Evolutionary conservation across 345 rosid genomes (phyloP).

Genomic region (Abelmoschus esculentus): DNA sequence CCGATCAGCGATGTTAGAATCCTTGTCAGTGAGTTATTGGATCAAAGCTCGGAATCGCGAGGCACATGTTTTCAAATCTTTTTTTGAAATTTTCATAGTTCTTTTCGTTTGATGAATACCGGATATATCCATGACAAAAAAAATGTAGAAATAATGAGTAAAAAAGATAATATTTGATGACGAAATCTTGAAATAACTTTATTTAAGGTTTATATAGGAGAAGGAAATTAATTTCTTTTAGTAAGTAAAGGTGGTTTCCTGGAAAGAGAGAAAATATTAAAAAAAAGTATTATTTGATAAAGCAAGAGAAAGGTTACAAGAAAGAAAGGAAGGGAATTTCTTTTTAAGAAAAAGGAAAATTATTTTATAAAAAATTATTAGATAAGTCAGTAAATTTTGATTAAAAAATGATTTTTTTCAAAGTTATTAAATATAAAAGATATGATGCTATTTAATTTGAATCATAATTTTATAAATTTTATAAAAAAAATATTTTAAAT

Average conservation of each 20-base stretch:
- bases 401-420: too few relatives aligned
- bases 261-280: constrained; percentile 23
- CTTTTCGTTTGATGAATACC: constrained; percentile 20
- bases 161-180: background rate
- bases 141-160: background rate
- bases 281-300: background rate
- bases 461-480: too few relatives aligned
- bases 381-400: too few relatives aligned
- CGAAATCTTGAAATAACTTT: background rate
- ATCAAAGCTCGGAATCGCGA: constrained; percentile 68
- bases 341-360: background rate
- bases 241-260: constrained; percentile 14
- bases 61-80: constrained; percentile 58
- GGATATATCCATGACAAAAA: constrained; percentile 24
- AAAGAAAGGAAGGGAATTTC: background rate
- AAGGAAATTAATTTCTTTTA: background rate
- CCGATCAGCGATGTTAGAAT: constrained; percentile 43
- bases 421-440: too few relatives aligned
- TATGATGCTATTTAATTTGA: too few relatives aligned
- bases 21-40: constrained; percentile 79
- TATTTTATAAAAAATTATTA: background rate
- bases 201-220: background rate
- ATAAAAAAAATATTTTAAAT: too few relatives aligned
- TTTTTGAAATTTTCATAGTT: constrained; percentile 5
- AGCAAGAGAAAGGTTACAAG: constrained; percentile 14